Percentiles rank a stretch among this genome's conserved stretches.
These are phyloP conservation scores for Cryptomeria japonica DNA, from an alignment of 75 land plant species.

Conservation along the genomic window DNA sequence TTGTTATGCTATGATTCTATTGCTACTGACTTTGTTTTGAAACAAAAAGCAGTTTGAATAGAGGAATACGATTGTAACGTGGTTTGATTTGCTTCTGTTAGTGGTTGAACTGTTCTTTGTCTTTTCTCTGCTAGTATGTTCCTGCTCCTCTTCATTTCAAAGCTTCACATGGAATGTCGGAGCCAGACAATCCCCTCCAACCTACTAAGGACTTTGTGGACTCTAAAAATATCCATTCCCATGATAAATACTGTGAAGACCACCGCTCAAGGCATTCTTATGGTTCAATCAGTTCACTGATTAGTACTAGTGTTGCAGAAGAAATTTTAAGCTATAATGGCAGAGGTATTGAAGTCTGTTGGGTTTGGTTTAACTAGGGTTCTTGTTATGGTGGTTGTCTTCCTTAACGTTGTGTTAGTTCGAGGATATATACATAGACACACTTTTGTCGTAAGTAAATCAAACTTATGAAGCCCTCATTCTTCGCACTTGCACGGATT, in stretches of 20 bases:
- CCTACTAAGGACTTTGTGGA: background rate
- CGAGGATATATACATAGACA: background rate
- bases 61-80: background rate
- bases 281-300: background rate
- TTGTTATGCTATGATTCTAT: background rate
- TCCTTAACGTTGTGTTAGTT: background rate
- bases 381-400: background rate
- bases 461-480: too few relatives aligned
- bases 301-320: background rate
- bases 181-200: background rate
- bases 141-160: background rate
- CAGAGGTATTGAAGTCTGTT: background rate
- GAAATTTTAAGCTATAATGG: background rate
- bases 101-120: background rate
- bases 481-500: too few relatives aligned
- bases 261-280: background rate
- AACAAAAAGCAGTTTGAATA: background rate
- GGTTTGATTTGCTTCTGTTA: background rate
- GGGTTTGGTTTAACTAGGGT: background rate
- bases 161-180: background rate
- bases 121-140: background rate
- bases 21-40: background rate
- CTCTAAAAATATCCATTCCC: background rate
- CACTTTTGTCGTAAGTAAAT: slow-evolving; percentile 1
- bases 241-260: background rate